phyloP scores from a whole-genome alignment of 2,329 filamentous ascomycete genomes.

The Penicillium rolfsii region DNA sequence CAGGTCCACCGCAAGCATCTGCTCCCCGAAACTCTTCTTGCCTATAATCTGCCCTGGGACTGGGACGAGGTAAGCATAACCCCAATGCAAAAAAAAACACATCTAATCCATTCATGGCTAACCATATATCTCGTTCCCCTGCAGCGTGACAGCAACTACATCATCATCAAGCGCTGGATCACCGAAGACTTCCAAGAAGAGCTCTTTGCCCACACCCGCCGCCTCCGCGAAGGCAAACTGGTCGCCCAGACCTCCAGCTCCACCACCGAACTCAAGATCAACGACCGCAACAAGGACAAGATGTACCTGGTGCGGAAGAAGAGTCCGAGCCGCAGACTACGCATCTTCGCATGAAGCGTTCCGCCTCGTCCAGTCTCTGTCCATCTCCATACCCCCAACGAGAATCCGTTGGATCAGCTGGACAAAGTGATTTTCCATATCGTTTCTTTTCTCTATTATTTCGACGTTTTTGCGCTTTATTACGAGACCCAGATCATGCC shows the following conservation, averaged over 20 bases:
- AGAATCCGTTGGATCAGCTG: background rate
- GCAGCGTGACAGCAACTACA: slow-evolving; percentile 65
- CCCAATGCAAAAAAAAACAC: background rate
- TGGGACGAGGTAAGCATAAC: slow-evolving; percentile 48
- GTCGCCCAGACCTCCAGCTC: slow-evolving; percentile 41
- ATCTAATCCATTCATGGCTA: background rate
- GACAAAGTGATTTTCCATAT: background rate
- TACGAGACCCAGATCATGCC: slow-evolving; percentile 13
- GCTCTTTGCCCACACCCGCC: slow-evolving; percentile 71
- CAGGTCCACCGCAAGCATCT: slow-evolving; percentile 53
- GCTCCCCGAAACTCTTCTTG: slow-evolving; percentile 50
- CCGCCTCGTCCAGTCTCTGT: background rate
- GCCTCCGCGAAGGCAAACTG: slow-evolving; percentile 60
- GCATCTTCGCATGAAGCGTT: slow-evolving; percentile 34
- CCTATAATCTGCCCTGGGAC: slow-evolving; percentile 52
- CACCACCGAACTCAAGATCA: slow-evolving; percentile 47
- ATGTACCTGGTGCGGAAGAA: slow-evolving; percentile 53
- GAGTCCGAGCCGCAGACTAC: slow-evolving; percentile 39
- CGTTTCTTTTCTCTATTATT: slow-evolving; percentile 13
- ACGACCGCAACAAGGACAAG: slow-evolving; percentile 48
- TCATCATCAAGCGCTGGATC: slow-evolving; percentile 75
- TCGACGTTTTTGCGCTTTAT: slow-evolving; percentile 8
- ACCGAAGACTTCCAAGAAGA: slow-evolving; percentile 71
- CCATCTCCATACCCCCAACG: background rate
- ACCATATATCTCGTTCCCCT: slow-evolving; percentile 19